These are phyloP conservation scores for Rubroshorea leprosula DNA, from an alignment of 345 rosid species.

Conservation along the genomic window DNA sequence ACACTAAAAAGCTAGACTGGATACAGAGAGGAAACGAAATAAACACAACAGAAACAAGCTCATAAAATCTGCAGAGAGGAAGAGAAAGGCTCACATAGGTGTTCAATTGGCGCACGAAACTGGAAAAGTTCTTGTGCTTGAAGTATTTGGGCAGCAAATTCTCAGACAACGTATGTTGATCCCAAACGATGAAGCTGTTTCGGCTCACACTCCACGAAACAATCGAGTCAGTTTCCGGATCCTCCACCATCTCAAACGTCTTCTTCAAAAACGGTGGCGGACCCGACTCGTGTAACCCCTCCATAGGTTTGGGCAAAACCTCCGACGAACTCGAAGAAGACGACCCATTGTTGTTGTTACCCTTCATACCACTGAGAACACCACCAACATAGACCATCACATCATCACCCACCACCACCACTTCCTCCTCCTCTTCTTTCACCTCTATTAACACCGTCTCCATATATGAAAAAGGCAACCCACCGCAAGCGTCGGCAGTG, in stretches of 20 bases:
- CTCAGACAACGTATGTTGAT: slow-evolving; percentile 36
- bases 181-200: slow-evolving; percentile 58
- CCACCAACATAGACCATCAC: no score
- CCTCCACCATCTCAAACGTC: slow-evolving; percentile 55
- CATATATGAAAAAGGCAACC: no score
- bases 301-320: slow-evolving; percentile 39
- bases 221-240: slow-evolving; percentile 39
- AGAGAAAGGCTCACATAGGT: slow-evolving; percentile 46
- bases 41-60: not conserved
- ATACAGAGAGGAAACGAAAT: no score
- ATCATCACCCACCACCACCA: not conserved
- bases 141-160: slow-evolving; percentile 53
- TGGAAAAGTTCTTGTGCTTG: slow-evolving; percentile 73
- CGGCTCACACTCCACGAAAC: slow-evolving; percentile 46
- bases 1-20: no score
- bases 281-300: slow-evolving; percentile 51
- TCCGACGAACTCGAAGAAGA: slow-evolving; percentile 27
- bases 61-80: no score
- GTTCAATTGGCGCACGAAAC: slow-evolving; percentile 68
- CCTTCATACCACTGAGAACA: no score
- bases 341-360: slow-evolving; percentile 15
- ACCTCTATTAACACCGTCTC: slow-evolving; percentile 15
- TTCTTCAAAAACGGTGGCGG: slow-evolving; percentile 60
- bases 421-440: slow-evolving; percentile 22
- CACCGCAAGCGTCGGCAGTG: not conserved